Conservation (phyloP, 257 asterid species). For the Catharanthus roseus region DNA sequence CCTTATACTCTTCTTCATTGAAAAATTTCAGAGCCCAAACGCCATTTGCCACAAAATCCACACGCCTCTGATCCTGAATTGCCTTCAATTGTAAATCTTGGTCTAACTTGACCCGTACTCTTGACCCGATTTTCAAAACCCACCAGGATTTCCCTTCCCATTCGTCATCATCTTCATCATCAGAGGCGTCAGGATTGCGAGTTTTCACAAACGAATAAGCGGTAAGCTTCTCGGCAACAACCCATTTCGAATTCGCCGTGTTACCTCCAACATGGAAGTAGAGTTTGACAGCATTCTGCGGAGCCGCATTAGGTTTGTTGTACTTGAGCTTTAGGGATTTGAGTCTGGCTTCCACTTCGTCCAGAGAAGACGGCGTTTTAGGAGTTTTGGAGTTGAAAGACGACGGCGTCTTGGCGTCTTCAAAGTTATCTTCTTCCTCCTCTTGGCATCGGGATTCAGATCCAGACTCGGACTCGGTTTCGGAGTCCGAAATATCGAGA, state of each 20-base stretch:
- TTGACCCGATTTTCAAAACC: slow-evolving; percentile 68
- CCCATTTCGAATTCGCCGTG: slow-evolving; percentile 65
- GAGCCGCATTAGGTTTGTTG: slow-evolving; percentile 23
- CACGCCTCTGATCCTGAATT: slow-evolving; percentile 63
- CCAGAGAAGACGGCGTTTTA: slow-evolving; percentile 62
- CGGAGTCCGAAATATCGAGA: slow-evolving; percentile 66
- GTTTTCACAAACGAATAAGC: slow-evolving; percentile 51
- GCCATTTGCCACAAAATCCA: slow-evolving; percentile 73
- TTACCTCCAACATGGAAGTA: slow-evolving; percentile 47
- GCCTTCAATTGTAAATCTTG: slow-evolving; percentile 68
- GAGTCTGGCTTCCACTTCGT: slow-evolving; percentile 72
- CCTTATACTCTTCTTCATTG: slow-evolving; percentile 46
- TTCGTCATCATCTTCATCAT: slow-evolving; percentile 42
- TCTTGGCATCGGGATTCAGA: slow-evolving; percentile 26
- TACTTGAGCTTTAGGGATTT: slow-evolving; percentile 82
- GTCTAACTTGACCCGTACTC: slow-evolving; percentile 55
- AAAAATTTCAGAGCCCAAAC: slow-evolving; percentile 81
- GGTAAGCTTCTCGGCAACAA: slow-evolving; percentile 50
- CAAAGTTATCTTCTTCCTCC: slow-evolving; percentile 39
- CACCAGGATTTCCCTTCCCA: slow-evolving; percentile 38
- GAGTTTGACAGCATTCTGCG: slow-evolving; percentile 64
- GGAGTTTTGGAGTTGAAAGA: slow-evolving; percentile 38
- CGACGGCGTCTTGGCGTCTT: slow-evolving; percentile 54
- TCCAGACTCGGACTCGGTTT: slow-evolving; percentile 59
- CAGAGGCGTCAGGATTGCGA: slow-evolving; percentile 23